Percentiles rank a stretch among this genome's conserved stretches.
These are phyloP conservation scores for Moesziomyces antarcticus DNA, from an alignment of 1,284 basidiomycete species.

Conservation along the genomic window DNA sequence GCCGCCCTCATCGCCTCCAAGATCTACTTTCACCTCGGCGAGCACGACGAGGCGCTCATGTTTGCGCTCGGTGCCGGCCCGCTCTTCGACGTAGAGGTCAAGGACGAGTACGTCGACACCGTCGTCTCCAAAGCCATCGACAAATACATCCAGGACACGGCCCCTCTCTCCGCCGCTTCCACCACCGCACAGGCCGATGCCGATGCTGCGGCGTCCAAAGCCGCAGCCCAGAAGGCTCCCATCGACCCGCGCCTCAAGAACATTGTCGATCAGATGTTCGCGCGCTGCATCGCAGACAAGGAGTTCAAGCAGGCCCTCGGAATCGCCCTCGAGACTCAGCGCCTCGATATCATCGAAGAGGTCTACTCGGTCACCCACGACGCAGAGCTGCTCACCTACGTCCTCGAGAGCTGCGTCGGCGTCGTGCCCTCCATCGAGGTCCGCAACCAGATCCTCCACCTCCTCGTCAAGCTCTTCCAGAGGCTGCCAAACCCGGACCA, in stretches of 20 bases:
- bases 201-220: conserved; percentile 17
- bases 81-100: conserved; percentile 64
- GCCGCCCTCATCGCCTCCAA: conserved; percentile 67
- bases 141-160: conserved; percentile 56
- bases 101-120: conserved; percentile 66
- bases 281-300: conserved; percentile 60
- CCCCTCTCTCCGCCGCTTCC: conserved; percentile 14
- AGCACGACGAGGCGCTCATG: conserved; percentile 65
- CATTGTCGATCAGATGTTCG: conserved; percentile 67
- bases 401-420: conserved; percentile 64
- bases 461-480: conserved; percentile 67
- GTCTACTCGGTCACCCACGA: conserved; percentile 62
- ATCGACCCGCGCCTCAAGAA: conserved; percentile 56
- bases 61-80: conserved; percentile 66
- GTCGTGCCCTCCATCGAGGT: conserved; percentile 58
- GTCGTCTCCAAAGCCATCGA: conserved; percentile 68
- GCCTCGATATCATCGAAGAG: conserved; percentile 64
- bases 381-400: conserved; percentile 61
- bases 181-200: conserved; percentile 6
- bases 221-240: conserved; percentile 7
- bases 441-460: conserved; percentile 60
- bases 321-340: conserved; percentile 64
- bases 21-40: conserved; percentile 67
- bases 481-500: conserved; percentile 61
- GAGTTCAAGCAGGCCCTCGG: conserved; percentile 66